phyloP scores from a whole-genome alignment of 768 basidiomycete species.

The Calocybe indica region DNA sequence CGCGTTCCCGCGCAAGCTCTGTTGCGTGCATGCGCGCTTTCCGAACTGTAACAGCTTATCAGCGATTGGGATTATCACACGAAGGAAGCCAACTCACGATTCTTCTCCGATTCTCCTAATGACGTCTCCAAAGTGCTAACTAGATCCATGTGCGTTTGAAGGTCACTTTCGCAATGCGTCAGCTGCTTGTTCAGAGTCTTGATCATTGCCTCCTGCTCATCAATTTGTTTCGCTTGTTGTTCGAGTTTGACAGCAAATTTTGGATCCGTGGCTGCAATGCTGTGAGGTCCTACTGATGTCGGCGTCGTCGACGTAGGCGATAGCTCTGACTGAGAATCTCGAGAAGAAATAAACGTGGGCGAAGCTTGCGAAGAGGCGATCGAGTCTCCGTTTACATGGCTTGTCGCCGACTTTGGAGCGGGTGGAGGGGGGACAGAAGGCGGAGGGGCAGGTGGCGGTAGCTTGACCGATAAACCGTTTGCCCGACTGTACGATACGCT shows the following conservation, averaged over 20 bases:
- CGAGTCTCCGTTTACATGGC: constrained; percentile 36
- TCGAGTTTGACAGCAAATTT: constrained; percentile 59
- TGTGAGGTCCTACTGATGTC: constrained; percentile 48
- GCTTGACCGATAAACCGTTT: constrained; percentile 60
- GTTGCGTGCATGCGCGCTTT: constrained; percentile 93
- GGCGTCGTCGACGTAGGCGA: constrained; percentile 36
- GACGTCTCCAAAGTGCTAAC: constrained; percentile 81
- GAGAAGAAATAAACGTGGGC: constrained; percentile 40
- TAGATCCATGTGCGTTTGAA: constrained; percentile 89
- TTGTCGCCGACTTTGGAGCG: constrained; percentile 45
- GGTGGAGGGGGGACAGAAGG: constrained; percentile 85
- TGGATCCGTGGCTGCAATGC: constrained; percentile 38
- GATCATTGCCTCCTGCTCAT: constrained; percentile 87
- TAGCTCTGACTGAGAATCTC: constrained; percentile 58
- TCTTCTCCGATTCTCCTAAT: constrained; percentile 89
- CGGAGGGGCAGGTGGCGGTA: constrained; percentile 85
- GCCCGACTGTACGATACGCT: constrained; percentile 49
- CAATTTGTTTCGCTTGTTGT: constrained; percentile 68
- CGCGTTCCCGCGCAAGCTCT: constrained; percentile 83
- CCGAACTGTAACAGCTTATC: constrained; percentile 48
- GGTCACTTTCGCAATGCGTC: constrained; percentile 87
- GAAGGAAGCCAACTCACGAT: constrained; percentile 49
- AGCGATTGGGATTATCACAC: constrained; percentile 3
- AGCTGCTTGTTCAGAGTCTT: constrained; percentile 91
- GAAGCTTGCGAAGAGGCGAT: constrained; percentile 44